Evolutionary conservation across 169 alveolate species (phyloP), one percentile per base, ranked within the genome.

Genomic region (Plasmodium chabaudi): DNA sequence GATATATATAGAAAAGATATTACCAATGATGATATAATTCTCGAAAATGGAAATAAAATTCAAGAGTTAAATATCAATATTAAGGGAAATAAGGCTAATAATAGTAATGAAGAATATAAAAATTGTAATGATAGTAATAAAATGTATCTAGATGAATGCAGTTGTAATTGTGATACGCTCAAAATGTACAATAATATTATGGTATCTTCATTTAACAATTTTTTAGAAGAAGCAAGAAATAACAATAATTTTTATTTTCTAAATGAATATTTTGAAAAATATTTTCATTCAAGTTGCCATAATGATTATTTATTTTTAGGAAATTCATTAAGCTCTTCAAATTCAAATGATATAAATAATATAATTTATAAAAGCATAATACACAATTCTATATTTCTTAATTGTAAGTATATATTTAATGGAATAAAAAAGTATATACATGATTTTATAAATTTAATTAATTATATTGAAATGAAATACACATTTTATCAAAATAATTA

Each of bases 401-500:
- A 49, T 70, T 55, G 68, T 46, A 82, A 82, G 39, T 65, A 82
- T 59, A 82, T 82, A 53, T 82, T 49, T 70, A 55, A 82, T 57
- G 90, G 90, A 13, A 53, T 82, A 15, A 82, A 68, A 67, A 82
- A 60, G 49, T 82, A 82, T 60, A 82, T 82, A 4, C 65, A 55
- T 21, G 39, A 67, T 67, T 82, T 67, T 34, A 49, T 82, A 34
- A 82, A 82, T 82, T 25, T 82, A 39, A 82, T 82, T 44, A 82
- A 59, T 56, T 39, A 82, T 59, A 61, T 82, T 53, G 90, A 82
- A 67, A 82, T 71, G 9, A 82, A 82, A 56, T 67, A 67, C 44
- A 82, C 68, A 0, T 82, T 82, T 65, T 47, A 82, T 67, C 65
- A 82, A 65, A 67, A 82, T 65, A 82, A 82, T 55, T 82, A 82